phyloP scores from a whole-genome alignment of 2,329 filamentous ascomycete genomes.

The Aureobasidium sp. region DNA sequence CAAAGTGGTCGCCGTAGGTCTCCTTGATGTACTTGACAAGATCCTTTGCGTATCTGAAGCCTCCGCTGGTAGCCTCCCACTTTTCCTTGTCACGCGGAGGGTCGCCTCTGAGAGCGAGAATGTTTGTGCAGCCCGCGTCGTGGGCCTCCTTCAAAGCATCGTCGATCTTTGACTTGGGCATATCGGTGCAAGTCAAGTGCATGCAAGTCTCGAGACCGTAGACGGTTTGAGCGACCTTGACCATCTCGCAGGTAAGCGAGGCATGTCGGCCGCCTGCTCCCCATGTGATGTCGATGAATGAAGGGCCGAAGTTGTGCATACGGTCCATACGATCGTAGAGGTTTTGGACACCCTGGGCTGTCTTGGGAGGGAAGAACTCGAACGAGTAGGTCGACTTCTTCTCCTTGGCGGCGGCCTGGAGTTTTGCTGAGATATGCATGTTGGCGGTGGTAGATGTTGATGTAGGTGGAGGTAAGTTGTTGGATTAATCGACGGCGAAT shows the following conservation, averaged over 20 bases:
- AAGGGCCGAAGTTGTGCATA: conserved; percentile 89
- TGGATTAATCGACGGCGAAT: neutral
- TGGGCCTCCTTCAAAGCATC: conserved; percentile 80
- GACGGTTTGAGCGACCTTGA: conserved; percentile 86
- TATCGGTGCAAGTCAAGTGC: conserved; percentile 98
- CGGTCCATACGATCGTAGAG: conserved; percentile 99
- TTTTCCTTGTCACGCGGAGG: conserved; percentile 88
- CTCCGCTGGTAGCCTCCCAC: conserved; percentile 80
- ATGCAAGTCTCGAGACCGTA: conserved; percentile 98
- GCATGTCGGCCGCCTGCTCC: conserved; percentile 88
- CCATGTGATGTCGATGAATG: conserved; percentile 98
- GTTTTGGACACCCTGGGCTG: conserved; percentile 94
- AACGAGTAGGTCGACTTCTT: conserved; percentile 90
- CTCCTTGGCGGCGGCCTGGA: conserved; percentile 69
- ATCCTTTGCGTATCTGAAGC: conserved; percentile 88
- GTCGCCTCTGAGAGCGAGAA: conserved; percentile 85
- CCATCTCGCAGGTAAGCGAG: conserved; percentile 94
- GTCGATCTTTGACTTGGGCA: conserved; percentile 88
- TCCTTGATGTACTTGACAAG: conserved; percentile 75
- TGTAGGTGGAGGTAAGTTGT: neutral
- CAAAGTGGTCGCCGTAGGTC: conserved; percentile 80
- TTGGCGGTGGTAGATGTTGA: conserved; percentile 27
- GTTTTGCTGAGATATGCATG: conserved; percentile 95
- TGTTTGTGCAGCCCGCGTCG: conserved; percentile 94
- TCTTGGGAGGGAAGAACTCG: conserved; percentile 99